A percentile compares a stretch with the other conserved stretches of the same genome.
phyloP scores from a whole-genome alignment of 164 flowering plant genomes.

The Berberis vulgaris region DNA sequence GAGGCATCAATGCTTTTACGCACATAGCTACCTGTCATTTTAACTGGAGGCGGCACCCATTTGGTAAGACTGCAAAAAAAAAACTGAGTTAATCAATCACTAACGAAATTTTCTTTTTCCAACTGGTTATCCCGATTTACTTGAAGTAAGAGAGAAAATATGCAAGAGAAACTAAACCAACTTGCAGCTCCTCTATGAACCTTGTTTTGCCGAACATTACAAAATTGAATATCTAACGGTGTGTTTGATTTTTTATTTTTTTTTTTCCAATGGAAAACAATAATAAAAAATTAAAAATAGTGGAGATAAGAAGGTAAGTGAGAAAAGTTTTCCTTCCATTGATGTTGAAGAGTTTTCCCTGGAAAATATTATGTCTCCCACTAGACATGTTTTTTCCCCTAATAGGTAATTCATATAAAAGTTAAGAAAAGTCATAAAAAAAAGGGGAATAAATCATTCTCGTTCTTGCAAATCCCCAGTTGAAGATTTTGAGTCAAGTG shows the following conservation, averaged over 20 bases:
- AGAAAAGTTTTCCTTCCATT: too few species aligned
- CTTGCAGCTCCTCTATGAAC: too few species aligned
- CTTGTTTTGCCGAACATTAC: too few species aligned
- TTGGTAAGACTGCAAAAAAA: constrained; percentile 71
- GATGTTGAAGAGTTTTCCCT: too few species aligned
- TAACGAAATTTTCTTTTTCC: background rate
- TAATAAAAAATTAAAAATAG: too few species aligned
- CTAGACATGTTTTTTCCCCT: background rate
- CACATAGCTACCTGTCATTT: constrained; percentile 82
- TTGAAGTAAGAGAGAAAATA: background rate
- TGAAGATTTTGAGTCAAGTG: too few species aligned
- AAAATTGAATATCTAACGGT: too few species aligned
- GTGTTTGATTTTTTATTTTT: too few species aligned
- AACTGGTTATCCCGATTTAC: background rate
- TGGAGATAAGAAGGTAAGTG: too few species aligned
- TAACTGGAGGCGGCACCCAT: constrained; percentile 99
- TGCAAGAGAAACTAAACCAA: too few species aligned
- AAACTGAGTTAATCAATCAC: background rate
- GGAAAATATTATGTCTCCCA: background rate
- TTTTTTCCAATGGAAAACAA: too few species aligned
- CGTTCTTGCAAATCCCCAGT: too few species aligned
- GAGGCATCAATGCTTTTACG: constrained; percentile 66
- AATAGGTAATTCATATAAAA: background rate
- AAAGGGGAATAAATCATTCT: background rate
- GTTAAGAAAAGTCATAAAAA: background rate